These are phyloP conservation scores for Aspergillus brasiliensis DNA, from an alignment of 2,329 filamentous ascomycete species.

Conservation along the genomic window DNA sequence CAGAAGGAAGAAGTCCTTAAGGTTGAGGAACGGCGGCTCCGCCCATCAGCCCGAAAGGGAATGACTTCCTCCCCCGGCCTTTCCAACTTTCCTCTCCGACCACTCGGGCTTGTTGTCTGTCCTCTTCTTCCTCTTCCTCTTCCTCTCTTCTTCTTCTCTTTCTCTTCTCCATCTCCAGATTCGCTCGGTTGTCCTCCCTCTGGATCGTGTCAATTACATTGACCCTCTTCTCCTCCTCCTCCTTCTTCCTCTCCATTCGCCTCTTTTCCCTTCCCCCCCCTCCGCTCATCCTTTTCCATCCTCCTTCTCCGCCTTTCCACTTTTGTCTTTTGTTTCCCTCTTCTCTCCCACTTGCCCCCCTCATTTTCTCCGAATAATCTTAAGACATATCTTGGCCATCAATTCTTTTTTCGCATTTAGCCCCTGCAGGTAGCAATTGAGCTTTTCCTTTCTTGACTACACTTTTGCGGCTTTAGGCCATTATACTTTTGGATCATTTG, in stretches of 20 bases:
- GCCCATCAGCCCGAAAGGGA: slow-evolving; percentile 14
- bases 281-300: slow-evolving; percentile 14
- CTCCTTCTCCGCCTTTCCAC: slow-evolving; percentile 12
- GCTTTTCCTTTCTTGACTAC: slow-evolving; percentile 8
- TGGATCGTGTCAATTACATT: slow-evolving; percentile 14
- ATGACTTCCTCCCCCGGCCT: slow-evolving; percentile 14
- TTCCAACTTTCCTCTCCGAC: slow-evolving; percentile 12
- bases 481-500: neutral
- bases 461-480: neutral
- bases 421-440: slow-evolving; percentile 20
- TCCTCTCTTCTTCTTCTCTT: slow-evolving; percentile 3
- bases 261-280: slow-evolving; percentile 14
- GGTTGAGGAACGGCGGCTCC: slow-evolving; percentile 10
- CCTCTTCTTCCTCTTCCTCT: slow-evolving; percentile 18
- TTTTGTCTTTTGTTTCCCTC: slow-evolving; percentile 11
- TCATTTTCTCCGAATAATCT: slow-evolving; percentile 19
- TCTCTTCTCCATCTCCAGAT: slow-evolving; percentile 3
- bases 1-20: neutral
- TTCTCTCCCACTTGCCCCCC: slow-evolving; percentile 14
- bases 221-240: slow-evolving; percentile 8
- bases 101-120: slow-evolving; percentile 22
- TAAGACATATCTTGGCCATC: slow-evolving; percentile 15
- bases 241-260: slow-evolving; percentile 4
- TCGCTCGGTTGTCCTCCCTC: slow-evolving; percentile 8
- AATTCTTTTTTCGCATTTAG: slow-evolving; percentile 21